Evolutionary conservation across 768 basidiomycete species (phyloP).

Genomic region (Leccinum longicurvipes): DNA sequence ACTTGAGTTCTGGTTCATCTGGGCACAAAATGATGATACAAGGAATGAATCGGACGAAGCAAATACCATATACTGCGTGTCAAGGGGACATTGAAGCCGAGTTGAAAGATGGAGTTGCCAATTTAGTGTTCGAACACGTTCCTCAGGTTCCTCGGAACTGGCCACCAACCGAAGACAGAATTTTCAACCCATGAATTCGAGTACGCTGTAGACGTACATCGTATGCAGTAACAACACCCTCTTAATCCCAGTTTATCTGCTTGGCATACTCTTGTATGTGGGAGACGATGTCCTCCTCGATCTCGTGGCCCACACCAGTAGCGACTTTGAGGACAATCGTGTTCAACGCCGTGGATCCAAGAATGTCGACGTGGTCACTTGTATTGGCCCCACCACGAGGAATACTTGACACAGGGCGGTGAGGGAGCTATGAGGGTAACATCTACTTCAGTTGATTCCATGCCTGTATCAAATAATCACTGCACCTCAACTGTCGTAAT

Average conservation of each 20-base stretch:
- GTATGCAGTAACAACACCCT: background rate
- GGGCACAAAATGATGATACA: background rate
- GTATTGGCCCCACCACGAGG: conserved; percentile 92
- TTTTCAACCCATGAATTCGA: conserved; percentile 2
- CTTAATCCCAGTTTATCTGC: conserved; percentile 75
- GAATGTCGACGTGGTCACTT: conserved; percentile 85
- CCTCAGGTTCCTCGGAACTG: background rate
- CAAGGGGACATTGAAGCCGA: conserved; percentile 6
- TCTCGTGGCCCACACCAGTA: conserved; percentile 73
- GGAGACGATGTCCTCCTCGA: conserved; percentile 69
- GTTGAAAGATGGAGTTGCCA: background rate
- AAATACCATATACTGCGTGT: background rate
- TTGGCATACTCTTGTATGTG: conserved; percentile 72
- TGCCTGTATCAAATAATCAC: conserved; percentile 1
- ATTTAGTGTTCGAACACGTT: background rate
- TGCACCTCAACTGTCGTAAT: conserved; percentile 83
- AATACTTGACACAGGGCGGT: conserved; percentile 66
- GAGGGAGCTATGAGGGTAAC: conserved; percentile 58
- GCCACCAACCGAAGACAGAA: background rate
- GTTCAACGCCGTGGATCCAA: conserved; percentile 77
- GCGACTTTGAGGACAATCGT: conserved; percentile 90
- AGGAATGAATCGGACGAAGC: background rate
- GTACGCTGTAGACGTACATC: background rate
- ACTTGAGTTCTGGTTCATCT: background rate
- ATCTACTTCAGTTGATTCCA: conserved; percentile 2